Percentiles rank a stretch among this genome's conserved stretches.
Evolutionary conservation across 208 protist genomes (phyloP).

Genomic region (Crithidia sp.): DNA sequence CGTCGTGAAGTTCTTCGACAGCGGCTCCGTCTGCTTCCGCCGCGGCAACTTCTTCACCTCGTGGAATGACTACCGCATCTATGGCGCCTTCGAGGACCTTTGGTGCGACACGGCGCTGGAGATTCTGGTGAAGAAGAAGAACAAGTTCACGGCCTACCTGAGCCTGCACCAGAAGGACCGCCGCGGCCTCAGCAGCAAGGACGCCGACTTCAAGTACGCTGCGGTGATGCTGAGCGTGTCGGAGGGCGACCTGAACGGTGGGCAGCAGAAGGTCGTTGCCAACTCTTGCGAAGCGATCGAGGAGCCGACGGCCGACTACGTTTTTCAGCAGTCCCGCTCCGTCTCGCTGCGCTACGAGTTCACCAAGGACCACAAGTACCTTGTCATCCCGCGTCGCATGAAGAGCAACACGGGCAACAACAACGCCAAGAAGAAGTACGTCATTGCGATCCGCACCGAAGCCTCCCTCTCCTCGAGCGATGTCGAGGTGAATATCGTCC

Average conservation of each 20-base stretch:
- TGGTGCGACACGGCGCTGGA: slow-evolving; percentile 48
- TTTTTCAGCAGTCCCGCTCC: slow-evolving; percentile 50
- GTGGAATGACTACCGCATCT: slow-evolving; percentile 62
- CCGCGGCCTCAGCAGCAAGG: slow-evolving; percentile 40
- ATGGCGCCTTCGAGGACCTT: slow-evolving; percentile 46
- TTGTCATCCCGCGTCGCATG: slow-evolving; percentile 56
- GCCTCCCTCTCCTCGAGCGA: slow-evolving; percentile 25
- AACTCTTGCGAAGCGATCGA: slow-evolving; percentile 47
- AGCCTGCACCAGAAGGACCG: slow-evolving; percentile 60
- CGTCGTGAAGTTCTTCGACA: slow-evolving; percentile 68
- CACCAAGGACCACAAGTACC: slow-evolving; percentile 42
- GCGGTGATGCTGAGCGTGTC: slow-evolving; percentile 55
- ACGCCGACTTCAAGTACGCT: slow-evolving; percentile 55
- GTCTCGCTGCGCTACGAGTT: slow-evolving; percentile 46
- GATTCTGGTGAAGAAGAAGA: slow-evolving; percentile 42
- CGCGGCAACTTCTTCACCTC: slow-evolving; percentile 40
- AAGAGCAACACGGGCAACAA: slow-evolving; percentile 47
- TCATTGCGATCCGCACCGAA: slow-evolving; percentile 38
- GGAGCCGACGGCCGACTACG: slow-evolving; percentile 46
- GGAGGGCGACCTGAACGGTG: slow-evolving; percentile 33
- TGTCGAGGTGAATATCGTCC: slow-evolving; percentile 40
- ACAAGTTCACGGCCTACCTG: slow-evolving; percentile 43
- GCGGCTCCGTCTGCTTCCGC: slow-evolving; percentile 63
- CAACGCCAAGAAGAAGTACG: slow-evolving; percentile 43
- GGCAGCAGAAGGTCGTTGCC: slow-evolving; percentile 36